Base-by-base conservation (phyloP, 139 green algal genomes). In the Eudorina sp. region DNA sequence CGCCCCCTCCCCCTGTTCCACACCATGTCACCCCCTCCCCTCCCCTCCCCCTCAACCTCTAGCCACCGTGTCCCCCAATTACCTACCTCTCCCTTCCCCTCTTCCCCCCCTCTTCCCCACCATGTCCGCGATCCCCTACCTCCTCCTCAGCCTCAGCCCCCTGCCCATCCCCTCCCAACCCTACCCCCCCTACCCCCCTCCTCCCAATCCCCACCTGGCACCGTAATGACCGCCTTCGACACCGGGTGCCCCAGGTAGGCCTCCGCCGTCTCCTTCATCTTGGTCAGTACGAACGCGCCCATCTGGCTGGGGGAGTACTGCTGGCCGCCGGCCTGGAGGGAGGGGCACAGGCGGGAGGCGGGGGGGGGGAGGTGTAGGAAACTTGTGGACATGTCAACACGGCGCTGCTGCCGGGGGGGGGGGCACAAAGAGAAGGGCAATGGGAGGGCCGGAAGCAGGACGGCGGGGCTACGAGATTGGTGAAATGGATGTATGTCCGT, bases 231-330 rank as follows among this genome's bases (percentile, higher is more conserved):
- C 3, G 98, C 98, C 92, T 98, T 95, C 84, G 73, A 92, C 9
- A 99, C 95, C 21, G 88, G 62, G 45, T 96, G 90, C 11, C 98
- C 98, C 48, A 99, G 92, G 92, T 98, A 99, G 0, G 95, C 91
- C 94, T 99, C 98, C 89, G 97, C 98, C 31, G 96, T 99, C 87
- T 99, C 96, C 92, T 99, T 99, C 98, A 99, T 99, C 92, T 99
- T 99, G 36, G 91, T 95, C 48, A 99, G 92, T 36, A 96, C 91
- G 78, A 99, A 99, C 19, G 97, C 97, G 25, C 96, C 96, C 16
- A 99, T 98, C 93, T 99, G 97, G 73, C 91, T 97, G 69, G 98
- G 98, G 36, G 94, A 97, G 95, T 98, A 99, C 89, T 95, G 84
- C 91, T 99, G 89, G 23, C 98, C 98, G 36, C 94, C 97, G 43